Base-by-base conservation (phyloP, 2,329 filamentous ascomycete species). In the Sclerotinia minor region DNA sequence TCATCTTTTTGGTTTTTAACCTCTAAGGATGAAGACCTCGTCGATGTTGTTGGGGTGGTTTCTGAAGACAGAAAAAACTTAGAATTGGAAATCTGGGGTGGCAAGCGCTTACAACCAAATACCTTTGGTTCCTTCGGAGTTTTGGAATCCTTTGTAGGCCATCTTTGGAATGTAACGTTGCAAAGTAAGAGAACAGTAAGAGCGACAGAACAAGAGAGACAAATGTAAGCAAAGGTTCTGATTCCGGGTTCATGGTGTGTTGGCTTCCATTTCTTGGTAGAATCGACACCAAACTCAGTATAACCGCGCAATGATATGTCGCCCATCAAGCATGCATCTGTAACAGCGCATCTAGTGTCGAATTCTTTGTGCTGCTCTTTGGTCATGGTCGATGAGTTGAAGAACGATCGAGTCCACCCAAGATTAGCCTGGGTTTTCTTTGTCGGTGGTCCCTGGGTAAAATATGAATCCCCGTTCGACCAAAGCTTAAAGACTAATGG, bases 381-480 rank as follows among this genome's bases (percentile, higher is more conserved):
- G 6, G 75, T 80, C 73, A 77, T 80, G 6, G 76, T 69, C 1
- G 81, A 82, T 0, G 81, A 81, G 68, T 83, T 83, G 78, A 83
- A 83, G 72, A 83, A 83, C 47, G 80, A 75, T 26, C 81, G 78
- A 21, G 80, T 78, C 79, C 80, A 83, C 15, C 76, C 79, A 44
- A 83, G 72, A 35, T 80, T 79, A 7, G 81, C 81, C 24, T 75
- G 71, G 1, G 80, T 78, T 17, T 72, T 73, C 26, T 75, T 75
- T 26, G 47, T 58, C 2, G 81, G 81, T 11, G 82, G 82, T 5
- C 81, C 81, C 70, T 79, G 74, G 75, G 80, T 82, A 2, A 76
- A 79, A 69, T 78, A 79, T 19, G 72, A 70, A 69, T 83, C 80
- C 13, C 82, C 82, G 19, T 77, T 79, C 0, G 81, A 82, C 81